These are phyloP conservation scores for Pleurostoma richardsiae DNA, from an alignment of 2,329 filamentous ascomycete species.

Conservation along the genomic window DNA sequence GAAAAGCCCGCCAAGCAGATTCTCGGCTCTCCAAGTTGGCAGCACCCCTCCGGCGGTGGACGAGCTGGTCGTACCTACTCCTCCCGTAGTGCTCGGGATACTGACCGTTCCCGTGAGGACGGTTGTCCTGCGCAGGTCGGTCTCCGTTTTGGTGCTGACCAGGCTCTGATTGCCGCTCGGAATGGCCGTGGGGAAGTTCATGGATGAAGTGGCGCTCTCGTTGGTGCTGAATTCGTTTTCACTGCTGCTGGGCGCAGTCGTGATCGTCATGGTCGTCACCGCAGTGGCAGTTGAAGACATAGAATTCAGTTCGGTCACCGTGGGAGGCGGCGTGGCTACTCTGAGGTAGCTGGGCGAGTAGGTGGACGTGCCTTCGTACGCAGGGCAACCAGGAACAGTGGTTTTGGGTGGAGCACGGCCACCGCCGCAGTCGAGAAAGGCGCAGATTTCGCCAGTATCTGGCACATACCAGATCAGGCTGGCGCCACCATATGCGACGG, in stretches of 20 bases:
- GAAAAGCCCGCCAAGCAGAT: no score
- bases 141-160: background rate
- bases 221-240: background rate
- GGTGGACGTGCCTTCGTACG: conserved; percentile 49
- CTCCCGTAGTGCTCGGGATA: no score
- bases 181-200: background rate
- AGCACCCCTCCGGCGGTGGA: background rate
- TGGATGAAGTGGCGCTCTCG: background rate
- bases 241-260: background rate
- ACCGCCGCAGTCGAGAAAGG: conserved; percentile 61
- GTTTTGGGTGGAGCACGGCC: conserved; percentile 61
- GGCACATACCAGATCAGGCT: conserved; percentile 56
- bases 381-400: conserved; percentile 54
- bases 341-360: conserved; percentile 45
- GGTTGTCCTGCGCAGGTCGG: background rate
- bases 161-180: background rate
- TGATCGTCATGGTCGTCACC: background rate
- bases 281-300: no score
- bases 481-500: conserved; percentile 29
- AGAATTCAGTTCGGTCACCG: no score
- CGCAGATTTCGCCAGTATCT: conserved; percentile 60
- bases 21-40: background rate
- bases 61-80: background rate
- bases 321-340: no score
- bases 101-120: background rate